Base-by-base conservation (phyloP, 768 basidiomycete species). In the Filobasidium floriforme region DNA sequence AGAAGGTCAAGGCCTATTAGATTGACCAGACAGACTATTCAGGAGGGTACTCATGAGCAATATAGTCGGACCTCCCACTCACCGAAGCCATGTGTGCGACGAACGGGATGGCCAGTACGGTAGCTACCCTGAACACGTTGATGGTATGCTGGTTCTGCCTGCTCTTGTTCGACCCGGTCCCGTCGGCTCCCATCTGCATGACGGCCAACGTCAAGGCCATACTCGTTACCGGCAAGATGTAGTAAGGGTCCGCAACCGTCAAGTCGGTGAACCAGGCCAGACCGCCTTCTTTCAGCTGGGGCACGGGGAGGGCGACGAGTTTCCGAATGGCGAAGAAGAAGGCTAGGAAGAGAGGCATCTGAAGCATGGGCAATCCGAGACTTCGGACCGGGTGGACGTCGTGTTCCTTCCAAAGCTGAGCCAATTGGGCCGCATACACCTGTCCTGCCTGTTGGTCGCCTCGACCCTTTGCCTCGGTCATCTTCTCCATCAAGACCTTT, bases 241-340 rank as follows among this genome's bases (percentile, higher is more conserved):
- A 88, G 61, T 84, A 85, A 14, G 92, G 90, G 74, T 90, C 89
- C n/a, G 85, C 75, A 1, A 82, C 76, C 0, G 91, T 90, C 69
- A 98, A 79, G 77, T 97, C 88, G 0, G 86, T 85, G 44, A 93
- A 76, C 79, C 86, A 85, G 54, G 78, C 81, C 37, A 91, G 76
- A 0, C 93, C 92, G 66, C 89, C 91, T 68, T 86, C 80, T 69
- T 84, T 82, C 72, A 97, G 76, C 80, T 91, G 90, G 62, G 82
- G 82, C 22, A 96, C 77, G 0, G 90, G 89, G 54, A 87, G 76
- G 59, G 82, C 80, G 71, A 87, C 86, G 81, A 98, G 83, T 57
- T 80, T 81, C 78, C 85, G 85, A 63, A 94, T 76, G 19, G 85
- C 90, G 70, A 91, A 87, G 83, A 98, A 98, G 80, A 90, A 79